Base-by-base conservation (phyloP, 1,284 basidiomycete genomes). In the Xerocomus amazonicus region DNA sequence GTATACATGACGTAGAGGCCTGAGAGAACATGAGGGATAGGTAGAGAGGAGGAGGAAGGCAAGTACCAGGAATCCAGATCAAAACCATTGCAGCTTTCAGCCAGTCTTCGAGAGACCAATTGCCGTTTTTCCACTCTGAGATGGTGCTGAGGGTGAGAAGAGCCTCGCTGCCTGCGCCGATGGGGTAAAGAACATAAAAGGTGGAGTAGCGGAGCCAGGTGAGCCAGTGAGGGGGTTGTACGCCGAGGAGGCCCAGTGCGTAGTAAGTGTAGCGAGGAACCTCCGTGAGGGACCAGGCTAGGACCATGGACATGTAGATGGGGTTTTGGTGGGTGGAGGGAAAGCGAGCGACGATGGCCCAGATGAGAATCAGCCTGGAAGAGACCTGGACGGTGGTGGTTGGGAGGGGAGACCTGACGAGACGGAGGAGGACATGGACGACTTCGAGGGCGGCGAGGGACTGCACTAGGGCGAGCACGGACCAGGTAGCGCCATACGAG, bases 281-380 rank as follows among this genome's bases (percentile, higher is more conserved):
- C 69, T 99, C 96, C 36, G 94, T 93, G 51, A 89, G 59, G 2
- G 90, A 87, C 96, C 96, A 99, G 0, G 96, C 92, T 55, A 97
- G 72, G 47, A 98, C 80, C 92, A 97, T 96, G 44, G 87, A 85
- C 3, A 91, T 82, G 73, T 91, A 98, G 31, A 93, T 71, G 3
- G 96, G 90, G 63, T 83, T 87, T 5, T 75, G 68, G 55, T 83
- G 86, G 14, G 66, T 68, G 84, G 83, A 88, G 87, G 62, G 12
- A 42, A 58, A 54, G 46, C 50, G 56, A 19, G 47, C 61, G 10
- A 73, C 68, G 58, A 83, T 89, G 56, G 83, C 90, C 93, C 93
- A 98, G 0, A 98, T 86, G 46, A 95, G 76, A 68, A 87, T 87
- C 12, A 98, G 73, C 37, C 96, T 76, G 56, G 90, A 93, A 0